phyloP scores from a whole-genome alignment of 306 rosid species.

The Rosa rugosa region DNA sequence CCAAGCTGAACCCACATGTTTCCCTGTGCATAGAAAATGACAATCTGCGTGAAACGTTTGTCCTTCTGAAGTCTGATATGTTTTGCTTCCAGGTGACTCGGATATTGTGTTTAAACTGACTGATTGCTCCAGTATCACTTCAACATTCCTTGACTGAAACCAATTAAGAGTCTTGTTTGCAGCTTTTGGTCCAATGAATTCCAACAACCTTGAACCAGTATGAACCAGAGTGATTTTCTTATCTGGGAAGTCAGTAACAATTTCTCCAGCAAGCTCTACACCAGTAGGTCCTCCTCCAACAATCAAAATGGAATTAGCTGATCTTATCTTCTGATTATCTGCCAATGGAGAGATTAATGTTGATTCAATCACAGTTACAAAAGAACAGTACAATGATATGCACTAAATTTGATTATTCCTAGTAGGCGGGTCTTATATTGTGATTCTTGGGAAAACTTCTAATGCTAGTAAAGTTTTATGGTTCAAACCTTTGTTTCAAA shows the following conservation, averaged over 20 bases:
- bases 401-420: neutral
- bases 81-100: slow-evolving; percentile 33
- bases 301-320: slow-evolving; percentile 66
- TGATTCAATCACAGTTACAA: slow-evolving; percentile 10
- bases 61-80: slow-evolving; percentile 54
- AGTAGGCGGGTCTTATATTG: neutral
- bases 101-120: slow-evolving; percentile 32
- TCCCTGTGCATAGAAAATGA: slow-evolving; percentile 61
- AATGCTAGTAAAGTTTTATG: neutral
- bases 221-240: slow-evolving; percentile 67
- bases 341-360: slow-evolving; percentile 30
- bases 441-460: neutral
- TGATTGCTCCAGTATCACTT: slow-evolving; percentile 54
- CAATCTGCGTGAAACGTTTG: slow-evolving; percentile 63
- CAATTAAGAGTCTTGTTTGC: slow-evolving; percentile 50
- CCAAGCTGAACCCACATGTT: slow-evolving; percentile 59
- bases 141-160: slow-evolving; percentile 59
- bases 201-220: slow-evolving; percentile 66
- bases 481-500: neutral
- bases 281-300: slow-evolving; percentile 95
- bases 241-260: slow-evolving; percentile 64
- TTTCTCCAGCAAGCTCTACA: slow-evolving; percentile 86
- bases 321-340: slow-evolving; percentile 62
- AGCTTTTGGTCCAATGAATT: slow-evolving; percentile 76
- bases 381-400: neutral